phyloP scores from a whole-genome alignment of 1,284 basidiomycete genomes.

The Cutaneotrichosporon sp. region DNA sequence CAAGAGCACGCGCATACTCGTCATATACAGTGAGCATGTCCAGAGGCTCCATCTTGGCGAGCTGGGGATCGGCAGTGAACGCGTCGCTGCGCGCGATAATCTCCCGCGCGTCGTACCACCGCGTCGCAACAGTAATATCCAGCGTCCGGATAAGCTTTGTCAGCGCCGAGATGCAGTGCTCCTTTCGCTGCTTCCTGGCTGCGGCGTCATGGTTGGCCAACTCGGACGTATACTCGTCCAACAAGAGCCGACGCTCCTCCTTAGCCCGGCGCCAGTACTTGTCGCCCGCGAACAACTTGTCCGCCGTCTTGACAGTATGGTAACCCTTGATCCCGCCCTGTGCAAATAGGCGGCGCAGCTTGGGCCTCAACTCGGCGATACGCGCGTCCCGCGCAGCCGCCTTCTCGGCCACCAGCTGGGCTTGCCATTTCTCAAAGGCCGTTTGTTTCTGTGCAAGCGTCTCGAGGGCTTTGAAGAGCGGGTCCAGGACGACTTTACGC shows the following conservation, averaged over 20 bases:
- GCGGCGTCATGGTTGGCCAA: constrained; percentile 82
- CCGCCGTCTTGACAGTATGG: constrained; percentile 80
- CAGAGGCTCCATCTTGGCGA: constrained; percentile 76
- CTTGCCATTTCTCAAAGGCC: constrained; percentile 70
- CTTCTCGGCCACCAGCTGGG: constrained; percentile 61
- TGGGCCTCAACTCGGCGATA: constrained; percentile 75
- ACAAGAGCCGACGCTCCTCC: constrained; percentile 75
- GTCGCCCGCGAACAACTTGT: constrained; percentile 75
- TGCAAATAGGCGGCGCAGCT: constrained; percentile 75
- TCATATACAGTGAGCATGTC: constrained; percentile 90
- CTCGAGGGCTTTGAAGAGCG: constrained; percentile 90
- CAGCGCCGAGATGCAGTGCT: constrained; percentile 73
- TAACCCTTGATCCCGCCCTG: constrained; percentile 82
- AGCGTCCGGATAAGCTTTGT: constrained; percentile 75
- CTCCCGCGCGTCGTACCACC: constrained; percentile 78
- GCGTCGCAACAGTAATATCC: constrained; percentile 80
- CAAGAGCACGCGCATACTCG: constrained; percentile 80
- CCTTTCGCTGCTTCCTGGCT: constrained; percentile 61
- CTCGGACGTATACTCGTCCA: constrained; percentile 83
- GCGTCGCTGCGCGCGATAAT: constrained; percentile 72
- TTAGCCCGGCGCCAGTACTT: constrained; percentile 83
- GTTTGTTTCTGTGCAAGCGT: constrained; percentile 92
- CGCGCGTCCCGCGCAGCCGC: constrained; percentile 77
- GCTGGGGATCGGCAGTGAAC: constrained; percentile 70
- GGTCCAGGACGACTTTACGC: constrained; percentile 96